Evolutionary conservation across 768 basidiomycete species (phyloP), one percentile per base, ranked within the genome.

Genomic region (Collybia sp.): DNA sequence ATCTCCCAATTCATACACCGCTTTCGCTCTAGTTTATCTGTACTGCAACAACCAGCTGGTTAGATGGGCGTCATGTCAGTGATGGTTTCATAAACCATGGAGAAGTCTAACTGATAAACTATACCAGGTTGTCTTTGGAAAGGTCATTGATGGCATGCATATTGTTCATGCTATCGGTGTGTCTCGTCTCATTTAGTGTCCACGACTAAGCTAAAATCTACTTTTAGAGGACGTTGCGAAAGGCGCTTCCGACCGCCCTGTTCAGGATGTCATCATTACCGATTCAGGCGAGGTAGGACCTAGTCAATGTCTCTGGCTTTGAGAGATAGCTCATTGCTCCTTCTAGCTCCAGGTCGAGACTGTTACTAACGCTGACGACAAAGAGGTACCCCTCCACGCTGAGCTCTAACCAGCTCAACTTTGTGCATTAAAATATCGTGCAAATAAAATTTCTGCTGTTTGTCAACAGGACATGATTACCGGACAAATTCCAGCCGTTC

Each of bases 91-190:
- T 38, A 12, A 40, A 6, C 17, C 20, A 25, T 34, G 1, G 15
- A 33, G 6, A 10, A 34, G 19, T 10, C 42, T 10, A 18, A 5
- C 37, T 31, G 43, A 10, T 49, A 42, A 1, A 30, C 45, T 41
- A 36, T 25, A 50, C 12, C 55, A 89, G 85, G 88, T 96, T 58
- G 94, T 97, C 33, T 96, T 97, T 53, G 95, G 95, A 43, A 82
- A 82, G 55, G 88, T 97, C 43, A 49, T 96, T 30, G 91, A 96
- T 48, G 95, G 95, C 40, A 88, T 95, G 88, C 87, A 94, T 51
- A 69, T 98, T 46, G 75, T 98, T 32, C 60, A 71, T 48, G 64
- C 68, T 9, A 92, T 98, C 46, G 88, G 89, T 89, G 18, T 37
- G 76, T 60, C 30, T 30, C 19, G 19, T 12, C 15, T 2, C n/a